A percentile compares a stretch with the other conserved stretches of the same genome.
phyloP scores from a whole-genome alignment of 495 filamentous ascomycete species.

The Elasticomyces elasticus region DNA sequence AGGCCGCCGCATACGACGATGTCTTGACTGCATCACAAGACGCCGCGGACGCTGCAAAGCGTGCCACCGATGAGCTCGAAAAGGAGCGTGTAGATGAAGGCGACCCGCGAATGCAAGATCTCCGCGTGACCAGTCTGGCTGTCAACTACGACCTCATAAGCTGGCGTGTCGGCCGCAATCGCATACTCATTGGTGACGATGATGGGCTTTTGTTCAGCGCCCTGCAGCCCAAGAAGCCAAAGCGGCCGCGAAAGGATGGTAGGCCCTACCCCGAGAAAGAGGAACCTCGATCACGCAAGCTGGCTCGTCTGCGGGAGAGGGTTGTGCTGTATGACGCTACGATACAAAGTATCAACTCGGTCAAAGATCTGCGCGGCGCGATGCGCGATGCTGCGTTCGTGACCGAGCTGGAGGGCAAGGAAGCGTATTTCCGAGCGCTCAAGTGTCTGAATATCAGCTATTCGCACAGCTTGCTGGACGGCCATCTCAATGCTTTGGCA shows the following conservation, averaged over 20 bases:
- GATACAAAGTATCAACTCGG: slow-evolving; percentile 78
- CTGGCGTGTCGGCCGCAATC: slow-evolving; percentile 89
- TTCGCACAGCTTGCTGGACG: slow-evolving; percentile 65
- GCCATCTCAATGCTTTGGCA: slow-evolving; percentile 73
- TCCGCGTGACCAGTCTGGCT: slow-evolving; percentile 84
- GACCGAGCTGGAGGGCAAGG: slow-evolving; percentile 64
- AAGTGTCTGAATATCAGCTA: slow-evolving; percentile 80
- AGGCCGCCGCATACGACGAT: slow-evolving; percentile 79
- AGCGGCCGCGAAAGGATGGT: slow-evolving; percentile 46
- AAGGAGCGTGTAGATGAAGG: slow-evolving; percentile 74
- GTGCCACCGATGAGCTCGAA: slow-evolving; percentile 79
- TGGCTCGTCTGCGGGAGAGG: slow-evolving; percentile 74
- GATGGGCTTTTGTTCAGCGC: slow-evolving; percentile 60
- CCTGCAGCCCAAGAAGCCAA: slow-evolving; percentile 36
- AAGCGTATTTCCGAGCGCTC: slow-evolving; percentile 76
- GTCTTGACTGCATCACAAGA: slow-evolving; percentile 87
- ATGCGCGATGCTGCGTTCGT: slow-evolving; percentile 74
- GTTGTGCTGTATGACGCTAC: slow-evolving; percentile 90
- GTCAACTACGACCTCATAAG: slow-evolving; percentile 88
- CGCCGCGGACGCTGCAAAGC: slow-evolving; percentile 83
- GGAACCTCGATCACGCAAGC: slow-evolving; percentile 53
- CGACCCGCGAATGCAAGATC: slow-evolving; percentile 79
- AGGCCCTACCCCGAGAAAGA: slow-evolving; percentile 39
- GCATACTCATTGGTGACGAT: slow-evolving; percentile 75
- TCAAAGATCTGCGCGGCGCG: slow-evolving; percentile 81